These are phyloP conservation scores for Pyrenopolyporus hunteri DNA, from an alignment of 495 filamentous ascomycete species.

Conservation along the genomic window DNA sequence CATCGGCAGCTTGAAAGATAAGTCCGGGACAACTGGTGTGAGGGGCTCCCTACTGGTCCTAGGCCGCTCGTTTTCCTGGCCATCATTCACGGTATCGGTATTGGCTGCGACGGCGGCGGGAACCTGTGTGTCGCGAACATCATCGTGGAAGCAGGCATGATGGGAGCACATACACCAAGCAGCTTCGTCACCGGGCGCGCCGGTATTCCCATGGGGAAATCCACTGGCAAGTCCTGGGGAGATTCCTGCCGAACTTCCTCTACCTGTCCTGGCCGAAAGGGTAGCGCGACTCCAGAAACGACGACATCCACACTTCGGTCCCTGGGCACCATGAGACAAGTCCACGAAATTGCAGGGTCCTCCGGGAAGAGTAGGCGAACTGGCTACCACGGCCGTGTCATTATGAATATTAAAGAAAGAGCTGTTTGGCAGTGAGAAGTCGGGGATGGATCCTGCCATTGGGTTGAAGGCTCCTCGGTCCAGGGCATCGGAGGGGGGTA, in stretches of 20 bases:
- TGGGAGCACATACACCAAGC: constrained; percentile 72
- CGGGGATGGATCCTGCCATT: constrained; percentile 58
- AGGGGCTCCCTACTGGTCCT: constrained; percentile 48
- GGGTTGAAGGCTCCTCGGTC: constrained; percentile 39
- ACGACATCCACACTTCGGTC: constrained; percentile 66
- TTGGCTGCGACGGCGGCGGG: constrained; percentile 24
- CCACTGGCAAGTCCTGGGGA: constrained; percentile 38
- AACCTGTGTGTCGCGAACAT: constrained; percentile 41
- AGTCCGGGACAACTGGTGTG: constrained; percentile 51
- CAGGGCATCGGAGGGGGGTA: constrained; percentile 38
- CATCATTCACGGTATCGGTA: constrained; percentile 34
- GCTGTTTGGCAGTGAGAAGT: constrained; percentile 47
- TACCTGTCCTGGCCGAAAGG: constrained; percentile 24
- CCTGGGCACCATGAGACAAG: constrained; percentile 48
- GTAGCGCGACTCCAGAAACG: constrained; percentile 65
- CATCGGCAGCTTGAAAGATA: constrained; percentile 43
- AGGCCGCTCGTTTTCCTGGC: constrained; percentile 56
- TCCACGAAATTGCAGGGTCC: constrained; percentile 70
- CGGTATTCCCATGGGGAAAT: constrained; percentile 28
- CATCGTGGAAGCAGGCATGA: constrained; percentile 74
- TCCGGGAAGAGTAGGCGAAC: constrained; percentile 49
- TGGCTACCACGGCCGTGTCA: constrained; percentile 45
- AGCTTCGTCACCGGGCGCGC: constrained; percentile 45
- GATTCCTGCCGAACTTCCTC: constrained; percentile 36
- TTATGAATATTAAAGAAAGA: constrained; percentile 58